Percentiles rank a stretch among this genome's conserved stretches.
Conservation (phyloP, 768 basidiomycete species). For the Lactarius evosmus region DNA sequence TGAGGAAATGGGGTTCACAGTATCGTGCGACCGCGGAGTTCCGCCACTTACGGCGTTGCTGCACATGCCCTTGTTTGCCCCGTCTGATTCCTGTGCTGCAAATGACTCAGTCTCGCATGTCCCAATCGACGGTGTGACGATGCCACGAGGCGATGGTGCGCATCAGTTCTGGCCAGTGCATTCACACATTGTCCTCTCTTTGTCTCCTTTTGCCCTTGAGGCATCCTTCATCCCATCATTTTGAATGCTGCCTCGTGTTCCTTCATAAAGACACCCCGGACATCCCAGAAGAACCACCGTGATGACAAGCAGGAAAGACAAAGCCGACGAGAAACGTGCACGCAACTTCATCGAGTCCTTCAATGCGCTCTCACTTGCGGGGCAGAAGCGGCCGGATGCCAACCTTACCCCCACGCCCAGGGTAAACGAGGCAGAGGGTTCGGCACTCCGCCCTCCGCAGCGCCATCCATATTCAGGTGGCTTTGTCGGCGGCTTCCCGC, state of each 20-base stretch:
- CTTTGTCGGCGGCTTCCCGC: slow-evolving; percentile 1
- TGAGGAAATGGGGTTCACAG: background rate
- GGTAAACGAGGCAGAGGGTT: background rate
- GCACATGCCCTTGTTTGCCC: background rate
- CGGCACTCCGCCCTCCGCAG: background rate
- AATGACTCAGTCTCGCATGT: slow-evolving; percentile 10
- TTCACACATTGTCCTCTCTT: background rate
- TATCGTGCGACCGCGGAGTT: background rate
- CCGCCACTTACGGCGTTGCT: background rate
- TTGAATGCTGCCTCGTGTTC: slow-evolving; percentile 5
- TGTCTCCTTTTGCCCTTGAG: background rate
- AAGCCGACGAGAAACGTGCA: slow-evolving; percentile 16
- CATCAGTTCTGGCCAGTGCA: background rate
- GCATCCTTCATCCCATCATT: background rate
- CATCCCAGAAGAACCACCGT: background rate
- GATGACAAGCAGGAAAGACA: slow-evolving; percentile 16
- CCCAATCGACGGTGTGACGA: background rate
- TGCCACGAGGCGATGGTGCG: slow-evolving; percentile 12
- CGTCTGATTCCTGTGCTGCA: background rate
- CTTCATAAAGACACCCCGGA: slow-evolving; percentile 5
- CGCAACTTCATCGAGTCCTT: slow-evolving; percentile 37
- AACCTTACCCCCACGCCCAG: background rate
- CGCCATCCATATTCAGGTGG: background rate
- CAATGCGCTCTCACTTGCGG: slow-evolving; percentile 35
- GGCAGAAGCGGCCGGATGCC: slow-evolving; percentile 13